Conservation (phyloP, 345 rosid species). For the Eucalyptus cloeziana region DNA sequence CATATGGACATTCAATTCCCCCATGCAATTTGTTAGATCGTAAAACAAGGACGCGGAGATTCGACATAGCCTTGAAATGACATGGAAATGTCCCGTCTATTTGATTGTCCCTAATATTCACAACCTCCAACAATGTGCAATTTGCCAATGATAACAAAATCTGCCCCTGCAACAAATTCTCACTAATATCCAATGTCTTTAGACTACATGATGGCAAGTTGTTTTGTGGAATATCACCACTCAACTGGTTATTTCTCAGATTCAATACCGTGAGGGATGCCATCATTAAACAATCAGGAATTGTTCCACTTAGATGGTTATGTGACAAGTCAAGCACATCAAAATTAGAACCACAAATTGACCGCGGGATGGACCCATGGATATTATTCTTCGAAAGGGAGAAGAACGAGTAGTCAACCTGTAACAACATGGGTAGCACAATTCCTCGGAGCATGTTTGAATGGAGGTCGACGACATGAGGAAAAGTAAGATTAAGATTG, state of each 20-base stretch:
- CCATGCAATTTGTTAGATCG: too few relatives aligned
- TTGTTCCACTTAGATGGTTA: background rate
- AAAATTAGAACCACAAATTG: background rate
- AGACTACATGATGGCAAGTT: background rate
- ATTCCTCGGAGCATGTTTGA: background rate
- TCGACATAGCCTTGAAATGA: too few relatives aligned
- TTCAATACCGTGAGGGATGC: background rate
- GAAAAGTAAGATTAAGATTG: background rate
- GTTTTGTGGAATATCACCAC: background rate
- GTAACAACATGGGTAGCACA: background rate
- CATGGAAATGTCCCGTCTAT: too few relatives aligned
- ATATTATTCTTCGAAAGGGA: background rate
- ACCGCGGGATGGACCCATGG: background rate
- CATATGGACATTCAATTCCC: too few relatives aligned
- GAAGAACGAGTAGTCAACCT: background rate
- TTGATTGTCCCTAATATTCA: too few relatives aligned
- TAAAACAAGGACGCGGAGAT: too few relatives aligned
- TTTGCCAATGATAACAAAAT: too few relatives aligned
- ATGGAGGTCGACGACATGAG: background rate
- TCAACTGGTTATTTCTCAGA: background rate
- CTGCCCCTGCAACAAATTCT: conserved; percentile 9
- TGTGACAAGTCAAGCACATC: background rate
- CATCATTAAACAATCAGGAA: background rate
- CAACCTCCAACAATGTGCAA: too few relatives aligned
- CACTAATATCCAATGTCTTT: conserved; percentile 18